These are phyloP conservation scores for Melanomma pulvis-pyrius DNA, from an alignment of 495 filamentous ascomycete species.

Conservation along the genomic window DNA sequence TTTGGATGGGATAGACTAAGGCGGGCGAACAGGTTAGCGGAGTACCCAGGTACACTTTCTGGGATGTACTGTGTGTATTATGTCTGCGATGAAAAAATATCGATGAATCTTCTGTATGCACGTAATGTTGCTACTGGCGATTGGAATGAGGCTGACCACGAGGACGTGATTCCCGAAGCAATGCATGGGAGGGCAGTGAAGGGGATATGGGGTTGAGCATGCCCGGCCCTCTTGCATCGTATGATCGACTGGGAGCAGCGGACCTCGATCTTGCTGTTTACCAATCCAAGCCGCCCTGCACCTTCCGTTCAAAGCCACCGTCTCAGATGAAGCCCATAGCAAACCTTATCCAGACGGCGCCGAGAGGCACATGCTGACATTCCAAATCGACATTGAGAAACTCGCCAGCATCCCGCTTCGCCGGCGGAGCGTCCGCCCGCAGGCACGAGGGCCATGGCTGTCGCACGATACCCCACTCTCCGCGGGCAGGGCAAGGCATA, in stretches of 20 bases:
- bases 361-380: neutral
- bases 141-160: neutral
- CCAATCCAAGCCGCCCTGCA: neutral
- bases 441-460: neutral
- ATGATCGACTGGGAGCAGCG: neutral
- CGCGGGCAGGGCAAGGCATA: neutral
- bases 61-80: constrained; percentile 15
- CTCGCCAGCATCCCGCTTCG: neutral
- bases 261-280: neutral
- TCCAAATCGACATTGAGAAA: neutral
- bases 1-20: constrained; percentile 15
- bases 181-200: neutral
- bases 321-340: neutral
- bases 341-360: neutral
- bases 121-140: too few species aligned
- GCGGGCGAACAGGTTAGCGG: neutral
- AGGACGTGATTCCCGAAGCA: too few species aligned
- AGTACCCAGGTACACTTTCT: constrained; percentile 2
- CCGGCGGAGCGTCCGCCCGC: neutral
- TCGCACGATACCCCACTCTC: constrained; percentile 15
- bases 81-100: neutral
- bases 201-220: neutral
- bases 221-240: neutral
- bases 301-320: neutral
- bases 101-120: neutral